Evolutionary conservation across 495 filamentous ascomycete species (phyloP).

Genomic region (Penicillium antarcticum): DNA sequence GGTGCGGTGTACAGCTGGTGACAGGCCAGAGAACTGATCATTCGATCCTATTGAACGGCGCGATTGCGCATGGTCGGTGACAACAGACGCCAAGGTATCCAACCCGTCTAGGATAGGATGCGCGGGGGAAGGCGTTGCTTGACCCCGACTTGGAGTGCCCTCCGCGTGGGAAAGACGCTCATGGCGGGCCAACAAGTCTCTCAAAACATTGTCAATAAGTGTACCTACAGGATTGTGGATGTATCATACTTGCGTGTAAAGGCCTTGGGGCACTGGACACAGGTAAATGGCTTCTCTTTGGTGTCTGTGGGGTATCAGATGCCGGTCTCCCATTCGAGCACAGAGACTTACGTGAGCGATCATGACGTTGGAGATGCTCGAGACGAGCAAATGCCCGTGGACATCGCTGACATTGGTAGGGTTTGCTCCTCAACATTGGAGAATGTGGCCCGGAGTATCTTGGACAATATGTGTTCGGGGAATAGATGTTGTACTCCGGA

Average conservation of each 20-base stretch:
- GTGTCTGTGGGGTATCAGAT: slow-evolving; percentile 31
- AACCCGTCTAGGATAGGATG: slow-evolving; percentile 26
- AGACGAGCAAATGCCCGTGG: slow-evolving; percentile 35
- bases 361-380: slow-evolving; percentile 44
- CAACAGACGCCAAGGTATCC: slow-evolving; percentile 34
- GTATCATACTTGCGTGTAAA: slow-evolving; percentile 40
- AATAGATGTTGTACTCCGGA: not conserved
- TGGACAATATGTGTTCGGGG: not conserved
- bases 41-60: slow-evolving; percentile 1
- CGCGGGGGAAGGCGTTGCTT: slow-evolving; percentile 19
- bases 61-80: slow-evolving; percentile 22
- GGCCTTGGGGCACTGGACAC: slow-evolving; percentile 34
- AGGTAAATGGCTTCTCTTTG: slow-evolving; percentile 42
- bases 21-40: slow-evolving; percentile 6
- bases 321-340: not conserved
- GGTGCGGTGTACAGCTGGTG: slow-evolving; percentile 12
- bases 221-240: not conserved
- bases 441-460: not conserved
- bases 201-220: slow-evolving; percentile 3
- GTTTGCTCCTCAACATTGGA: slow-evolving; percentile 18
- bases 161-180: slow-evolving; percentile 32
- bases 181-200: slow-evolving; percentile 38
- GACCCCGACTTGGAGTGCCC: slow-evolving; percentile 11
- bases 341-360: slow-evolving; percentile 38
- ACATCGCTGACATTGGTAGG: slow-evolving; percentile 39